These are phyloP conservation scores for Colletotrichum incanum DNA, from an alignment of 2,329 filamentous ascomycete genomes.

Conservation along the genomic window DNA sequence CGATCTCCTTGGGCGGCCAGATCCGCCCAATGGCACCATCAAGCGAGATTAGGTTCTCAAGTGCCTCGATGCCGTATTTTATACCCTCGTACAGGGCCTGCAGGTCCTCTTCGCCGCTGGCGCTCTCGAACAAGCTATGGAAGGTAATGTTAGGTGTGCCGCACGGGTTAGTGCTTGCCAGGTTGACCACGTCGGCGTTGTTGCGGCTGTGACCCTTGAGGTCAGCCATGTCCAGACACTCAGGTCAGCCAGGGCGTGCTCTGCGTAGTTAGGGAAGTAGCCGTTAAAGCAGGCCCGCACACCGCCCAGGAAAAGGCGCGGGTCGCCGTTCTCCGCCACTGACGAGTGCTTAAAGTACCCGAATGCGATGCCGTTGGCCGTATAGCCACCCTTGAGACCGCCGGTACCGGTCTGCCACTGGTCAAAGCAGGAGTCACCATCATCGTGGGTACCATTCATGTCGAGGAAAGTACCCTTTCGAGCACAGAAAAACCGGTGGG, in stretches of 20 bases:
- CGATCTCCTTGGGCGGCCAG: slow-evolving; percentile 56
- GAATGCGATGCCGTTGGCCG: slow-evolving; percentile 68
- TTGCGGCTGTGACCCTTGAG: slow-evolving; percentile 71
- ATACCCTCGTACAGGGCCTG: slow-evolving; percentile 62
- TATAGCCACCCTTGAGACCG: slow-evolving; percentile 53
- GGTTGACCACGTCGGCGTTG: slow-evolving; percentile 72
- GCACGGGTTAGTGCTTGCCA: slow-evolving; percentile 72
- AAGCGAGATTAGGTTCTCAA: slow-evolving; percentile 54
- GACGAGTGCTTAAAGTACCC: slow-evolving; percentile 58
- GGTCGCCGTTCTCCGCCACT: slow-evolving; percentile 58
- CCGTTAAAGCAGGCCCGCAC: slow-evolving; percentile 69
- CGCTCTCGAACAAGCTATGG: slow-evolving; percentile 64
- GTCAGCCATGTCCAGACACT: slow-evolving; percentile 59
- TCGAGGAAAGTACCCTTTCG: slow-evolving; percentile 53
- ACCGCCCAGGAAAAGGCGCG: slow-evolving; percentile 69
- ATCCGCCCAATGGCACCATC: slow-evolving; percentile 56
- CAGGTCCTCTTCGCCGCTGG: slow-evolving; percentile 62
- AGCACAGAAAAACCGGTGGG: slow-evolving; percentile 48
- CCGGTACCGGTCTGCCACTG: slow-evolving; percentile 51
- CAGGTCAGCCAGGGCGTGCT: slow-evolving; percentile 59
- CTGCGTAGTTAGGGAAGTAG: slow-evolving; percentile 69
- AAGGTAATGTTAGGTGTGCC: slow-evolving; percentile 76
- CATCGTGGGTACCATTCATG: slow-evolving; percentile 31
- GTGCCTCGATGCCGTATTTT: slow-evolving; percentile 60
- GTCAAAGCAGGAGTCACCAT: slow-evolving; percentile 55